phyloP scores from a whole-genome alignment of 1,284 basidiomycete genomes.

The Prillingera fragicola region DNA sequence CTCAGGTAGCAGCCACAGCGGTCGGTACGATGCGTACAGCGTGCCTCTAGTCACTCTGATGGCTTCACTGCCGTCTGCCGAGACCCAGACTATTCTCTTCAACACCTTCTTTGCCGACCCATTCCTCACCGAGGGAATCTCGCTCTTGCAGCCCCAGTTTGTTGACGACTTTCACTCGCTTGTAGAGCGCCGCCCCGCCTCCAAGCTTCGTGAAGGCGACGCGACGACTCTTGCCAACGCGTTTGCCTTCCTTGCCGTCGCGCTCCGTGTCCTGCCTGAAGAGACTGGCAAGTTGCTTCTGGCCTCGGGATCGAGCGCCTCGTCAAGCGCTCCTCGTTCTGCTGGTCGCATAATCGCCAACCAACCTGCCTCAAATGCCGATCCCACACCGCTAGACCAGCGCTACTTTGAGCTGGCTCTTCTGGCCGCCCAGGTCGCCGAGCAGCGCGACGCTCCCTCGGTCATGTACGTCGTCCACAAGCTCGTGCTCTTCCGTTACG shows the following conservation, averaged over 20 bases:
- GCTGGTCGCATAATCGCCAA: slow-evolving; percentile 17
- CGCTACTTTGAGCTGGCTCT: slow-evolving; percentile 42
- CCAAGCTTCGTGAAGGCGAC: slow-evolving; percentile 31
- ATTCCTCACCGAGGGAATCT: slow-evolving; percentile 42
- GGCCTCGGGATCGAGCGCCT: slow-evolving; percentile 20
- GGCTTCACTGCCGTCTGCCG: slow-evolving; percentile 31
- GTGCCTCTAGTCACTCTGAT: slow-evolving; percentile 28
- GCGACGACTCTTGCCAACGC: slow-evolving; percentile 40
- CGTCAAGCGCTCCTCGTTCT: slow-evolving; percentile 15
- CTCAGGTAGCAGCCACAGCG: neutral
- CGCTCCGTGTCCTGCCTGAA: slow-evolving; percentile 37
- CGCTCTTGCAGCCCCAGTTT: slow-evolving; percentile 38
- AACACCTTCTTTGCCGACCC: slow-evolving; percentile 41
- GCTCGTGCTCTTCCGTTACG: slow-evolving; percentile 38
- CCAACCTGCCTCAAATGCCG: slow-evolving; percentile 17
- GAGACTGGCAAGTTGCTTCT: slow-evolving; percentile 40
- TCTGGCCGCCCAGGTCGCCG: slow-evolving; percentile 31
- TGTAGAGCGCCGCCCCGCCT: slow-evolving; percentile 21
- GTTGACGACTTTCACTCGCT: slow-evolving; percentile 33
- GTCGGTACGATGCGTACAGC: slow-evolving; percentile 30
- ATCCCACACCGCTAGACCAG: slow-evolving; percentile 40
- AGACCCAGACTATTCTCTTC: slow-evolving; percentile 38
- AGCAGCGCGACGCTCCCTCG: slow-evolving; percentile 33
- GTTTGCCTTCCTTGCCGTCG: slow-evolving; percentile 36
- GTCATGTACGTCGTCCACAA: slow-evolving; percentile 43